Percentiles rank a stretch among this genome's conserved stretches.
These are phyloP conservation scores for Aristolochia fimbriata DNA, from an alignment of 164 flowering plant genomes.

Conservation along the genomic window DNA sequence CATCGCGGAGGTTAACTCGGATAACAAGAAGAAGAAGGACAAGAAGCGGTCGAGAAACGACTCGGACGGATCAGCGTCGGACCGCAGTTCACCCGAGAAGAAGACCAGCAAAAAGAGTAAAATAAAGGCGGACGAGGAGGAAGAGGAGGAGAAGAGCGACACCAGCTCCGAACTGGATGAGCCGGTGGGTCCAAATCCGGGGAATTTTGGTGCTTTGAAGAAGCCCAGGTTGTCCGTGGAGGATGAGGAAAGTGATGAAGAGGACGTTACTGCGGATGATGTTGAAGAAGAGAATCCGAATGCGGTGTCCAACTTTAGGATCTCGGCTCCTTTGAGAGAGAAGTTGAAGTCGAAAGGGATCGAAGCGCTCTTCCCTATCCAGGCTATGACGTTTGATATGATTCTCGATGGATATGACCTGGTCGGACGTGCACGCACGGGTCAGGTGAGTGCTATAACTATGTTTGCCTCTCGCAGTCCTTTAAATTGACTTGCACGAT, in stretches of 20 bases:
- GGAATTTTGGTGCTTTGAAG: slow-evolving; percentile 11
- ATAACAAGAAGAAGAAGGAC: slow-evolving; percentile 16
- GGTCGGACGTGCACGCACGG: slow-evolving; percentile 90
- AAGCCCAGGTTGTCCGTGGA: slow-evolving; percentile 21
- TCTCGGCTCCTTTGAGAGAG: slow-evolving; percentile 49
- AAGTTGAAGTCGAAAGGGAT: slow-evolving; percentile 70
- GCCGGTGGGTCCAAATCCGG: neutral
- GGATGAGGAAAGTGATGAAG: slow-evolving; percentile 22
- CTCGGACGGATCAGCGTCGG: slow-evolving; percentile 3
- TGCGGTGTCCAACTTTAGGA: slow-evolving; percentile 51
- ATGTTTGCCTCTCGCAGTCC: too few species aligned
- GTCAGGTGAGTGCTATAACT: slow-evolving; percentile 46
- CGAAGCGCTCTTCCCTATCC: slow-evolving; percentile 70
- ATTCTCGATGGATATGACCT: slow-evolving; percentile 72
- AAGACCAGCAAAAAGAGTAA: slow-evolving; percentile 11
- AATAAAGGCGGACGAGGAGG: slow-evolving; percentile 9
- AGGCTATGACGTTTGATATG: slow-evolving; percentile 71
- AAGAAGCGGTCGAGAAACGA: slow-evolving; percentile 1
- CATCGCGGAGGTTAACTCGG: slow-evolving; percentile 4
- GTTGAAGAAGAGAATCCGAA: slow-evolving; percentile 39
- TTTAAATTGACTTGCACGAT: too few species aligned
- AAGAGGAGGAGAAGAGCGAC: slow-evolving; percentile 13
- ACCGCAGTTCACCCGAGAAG: neutral
- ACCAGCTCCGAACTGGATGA: slow-evolving; percentile 15
- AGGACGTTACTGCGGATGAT: slow-evolving; percentile 11